Evolutionary conservation across 768 basidiomycete species (phyloP), one percentile per base, ranked within the genome.

Genomic region (Naganishia vishniacii): DNA sequence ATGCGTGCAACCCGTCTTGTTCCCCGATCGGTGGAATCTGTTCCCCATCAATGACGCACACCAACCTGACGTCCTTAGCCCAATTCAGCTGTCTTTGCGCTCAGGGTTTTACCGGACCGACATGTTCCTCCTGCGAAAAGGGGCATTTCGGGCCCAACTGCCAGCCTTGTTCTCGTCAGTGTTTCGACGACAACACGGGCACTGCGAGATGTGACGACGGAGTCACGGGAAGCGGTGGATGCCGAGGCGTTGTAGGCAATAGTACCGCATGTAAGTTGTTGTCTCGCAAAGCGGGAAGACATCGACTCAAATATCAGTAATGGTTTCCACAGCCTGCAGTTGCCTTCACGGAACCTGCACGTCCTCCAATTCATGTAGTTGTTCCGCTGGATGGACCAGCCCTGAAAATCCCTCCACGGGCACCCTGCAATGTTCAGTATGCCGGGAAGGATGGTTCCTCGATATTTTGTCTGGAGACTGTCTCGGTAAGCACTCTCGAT

Each of bases 331-430:
- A 76, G 73, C 62, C 15, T 77, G 75, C 47, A 61, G 68, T 16
- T 77, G 75, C 51, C 20, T 59, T 2, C 71, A 71, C 46, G 75
- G 75, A 3, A 72, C 72, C 1, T 77, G 75, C 41, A 68, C 65
- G 0, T 58, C 68, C 16, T 7, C 5, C n/a, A 40, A 34, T 25
- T 59, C 56, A 13, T 77, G 75, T 47, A 61, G 11, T 18, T 77
- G 75, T 56, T 53, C 75, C 7, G 72, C 75, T 2, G 75, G 74
- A 1, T 77, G 69, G 66, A 68, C 69, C 28, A 69, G 70, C 42
- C 26, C 48, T 9, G 7, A 18, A 15, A 49, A 31, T 49, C 18
- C 48, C 25, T 28, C 48, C 28, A n/a, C 61, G 1, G 65, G 60
- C 1, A 34, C 37, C 20, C 15, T 46, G 32, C 67, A 65, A 23